A percentile compares a stretch with the other conserved stretches of the same genome.
Evolutionary conservation across 1,284 basidiomycete species (phyloP).

Genomic region (Pascua sp.): DNA sequence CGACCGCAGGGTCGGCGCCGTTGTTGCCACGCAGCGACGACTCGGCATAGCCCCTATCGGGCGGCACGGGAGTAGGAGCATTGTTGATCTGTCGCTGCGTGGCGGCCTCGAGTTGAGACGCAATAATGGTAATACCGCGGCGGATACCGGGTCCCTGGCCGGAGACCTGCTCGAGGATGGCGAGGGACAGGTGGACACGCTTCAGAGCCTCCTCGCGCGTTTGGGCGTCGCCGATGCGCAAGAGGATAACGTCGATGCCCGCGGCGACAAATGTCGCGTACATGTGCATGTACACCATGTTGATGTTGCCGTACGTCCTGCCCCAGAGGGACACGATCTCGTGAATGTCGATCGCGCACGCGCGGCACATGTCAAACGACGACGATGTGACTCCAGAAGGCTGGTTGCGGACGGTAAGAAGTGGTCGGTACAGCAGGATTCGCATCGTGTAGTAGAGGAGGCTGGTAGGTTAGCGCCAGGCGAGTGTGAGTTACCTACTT

Average conservation of each 20-base stretch:
- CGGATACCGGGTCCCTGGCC: constrained; percentile 22
- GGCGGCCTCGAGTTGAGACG: constrained; percentile 18
- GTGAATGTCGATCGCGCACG: constrained; percentile 22
- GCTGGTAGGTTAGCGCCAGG: constrained; percentile 3
- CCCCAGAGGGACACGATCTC: constrained; percentile 22
- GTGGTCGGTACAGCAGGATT: constrained; percentile 25
- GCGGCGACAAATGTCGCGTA: constrained; percentile 25
- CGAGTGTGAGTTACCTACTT: constrained; percentile 7
- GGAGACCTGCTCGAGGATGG: constrained; percentile 22
- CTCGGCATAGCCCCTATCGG: not conserved
- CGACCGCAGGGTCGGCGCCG: not conserved
- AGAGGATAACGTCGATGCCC: constrained; percentile 22
- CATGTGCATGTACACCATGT: constrained; percentile 27
- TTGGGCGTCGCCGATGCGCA: constrained; percentile 20
- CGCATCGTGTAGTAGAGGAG: constrained; percentile 20
- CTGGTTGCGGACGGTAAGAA: constrained; percentile 20
- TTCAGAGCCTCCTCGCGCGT: constrained; percentile 23
- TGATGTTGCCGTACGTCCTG: constrained; percentile 24
- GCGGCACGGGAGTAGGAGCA: not conserved
- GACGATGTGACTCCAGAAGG: constrained; percentile 14
- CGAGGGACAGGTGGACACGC: constrained; percentile 18
- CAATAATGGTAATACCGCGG: constrained; percentile 20
- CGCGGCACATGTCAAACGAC: constrained; percentile 23
- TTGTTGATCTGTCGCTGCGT: constrained; percentile 8
- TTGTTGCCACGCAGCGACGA: not conserved